Percentiles rank a stretch among this genome's conserved stretches.
These are phyloP conservation scores for Simplicillium sp. DNA, from an alignment of 2,329 filamentous ascomycete species.

Conservation along the genomic window DNA sequence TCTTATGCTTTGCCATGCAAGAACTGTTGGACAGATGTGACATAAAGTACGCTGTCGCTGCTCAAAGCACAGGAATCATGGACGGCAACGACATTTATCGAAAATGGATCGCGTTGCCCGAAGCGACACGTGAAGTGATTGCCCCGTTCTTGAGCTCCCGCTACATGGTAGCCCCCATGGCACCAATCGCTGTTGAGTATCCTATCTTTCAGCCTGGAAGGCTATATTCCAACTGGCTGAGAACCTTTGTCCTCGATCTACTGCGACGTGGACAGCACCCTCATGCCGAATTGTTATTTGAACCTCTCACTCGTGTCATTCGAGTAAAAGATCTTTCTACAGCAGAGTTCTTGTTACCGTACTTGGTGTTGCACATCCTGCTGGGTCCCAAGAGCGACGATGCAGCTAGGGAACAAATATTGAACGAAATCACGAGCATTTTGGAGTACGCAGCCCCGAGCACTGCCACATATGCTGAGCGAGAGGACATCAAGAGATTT, in stretches of 20 bases:
- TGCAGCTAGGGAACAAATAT: conserved; percentile 53
- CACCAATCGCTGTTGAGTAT: conserved; percentile 51
- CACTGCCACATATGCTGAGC: conserved; percentile 47
- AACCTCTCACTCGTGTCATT: conserved; percentile 72
- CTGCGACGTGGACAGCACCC: conserved; percentile 66
- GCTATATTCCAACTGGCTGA: conserved; percentile 73
- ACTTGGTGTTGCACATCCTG: conserved; percentile 74
- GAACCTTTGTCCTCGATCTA: conserved; percentile 71
- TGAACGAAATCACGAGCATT: conserved; percentile 65
- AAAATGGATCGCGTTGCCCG: conserved; percentile 72
- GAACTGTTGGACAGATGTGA: conserved; percentile 73
- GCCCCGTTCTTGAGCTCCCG: conserved; percentile 79
- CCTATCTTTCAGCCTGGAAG: conserved; percentile 65
- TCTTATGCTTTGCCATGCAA: conserved; percentile 91
- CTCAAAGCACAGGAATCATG: conserved; percentile 25
- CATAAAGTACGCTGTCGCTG: conserved; percentile 48
- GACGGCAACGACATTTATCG: conserved; percentile 53
- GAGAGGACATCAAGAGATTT: conserved; percentile 71
- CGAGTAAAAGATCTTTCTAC: conserved; percentile 79
- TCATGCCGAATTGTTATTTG: conserved; percentile 70
- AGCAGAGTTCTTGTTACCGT: conserved; percentile 81
- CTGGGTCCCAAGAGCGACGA: conserved; percentile 56
- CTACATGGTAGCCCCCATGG: conserved; percentile 62
- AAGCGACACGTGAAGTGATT: conserved; percentile 69
- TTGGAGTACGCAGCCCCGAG: conserved; percentile 50